Conservation (phyloP, 768 basidiomycete species). For the Tulasnella sp. region DNA sequence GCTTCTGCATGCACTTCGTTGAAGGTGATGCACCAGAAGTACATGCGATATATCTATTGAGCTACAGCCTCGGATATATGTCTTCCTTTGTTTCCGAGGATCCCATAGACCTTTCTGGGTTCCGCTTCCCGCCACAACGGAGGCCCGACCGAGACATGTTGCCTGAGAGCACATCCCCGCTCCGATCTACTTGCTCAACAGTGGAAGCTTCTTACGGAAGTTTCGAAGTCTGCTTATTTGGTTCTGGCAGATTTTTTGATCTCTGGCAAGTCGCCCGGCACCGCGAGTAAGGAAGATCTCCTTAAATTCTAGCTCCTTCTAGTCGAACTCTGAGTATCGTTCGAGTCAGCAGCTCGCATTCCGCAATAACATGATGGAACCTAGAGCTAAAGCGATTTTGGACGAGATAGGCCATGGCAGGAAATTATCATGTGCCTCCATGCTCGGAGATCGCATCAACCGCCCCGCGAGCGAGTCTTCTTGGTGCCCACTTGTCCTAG, state of each 20-base stretch:
- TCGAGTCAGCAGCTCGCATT: not conserved
- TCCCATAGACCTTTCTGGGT: not conserved
- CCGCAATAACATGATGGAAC: not conserved
- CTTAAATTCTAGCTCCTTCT: not conserved
- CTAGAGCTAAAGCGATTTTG: not conserved
- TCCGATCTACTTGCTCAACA: not conserved
- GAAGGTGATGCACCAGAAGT: not conserved
- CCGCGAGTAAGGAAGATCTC: not conserved
- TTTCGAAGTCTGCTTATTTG: not conserved
- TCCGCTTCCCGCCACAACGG: not conserved
- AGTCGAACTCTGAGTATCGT: not conserved
- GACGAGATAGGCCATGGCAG: not conserved
- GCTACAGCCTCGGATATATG: not conserved
- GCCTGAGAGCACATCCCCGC: not conserved
- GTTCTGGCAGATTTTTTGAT: not conserved
- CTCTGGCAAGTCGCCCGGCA: not conserved
- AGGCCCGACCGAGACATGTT: not conserved
- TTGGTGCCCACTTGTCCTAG: not conserved
- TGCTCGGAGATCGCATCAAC: not conserved
- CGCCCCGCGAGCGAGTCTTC: not conserved
- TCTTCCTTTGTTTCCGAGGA: not conserved
- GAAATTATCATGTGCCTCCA: not conserved
- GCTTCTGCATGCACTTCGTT: not conserved
- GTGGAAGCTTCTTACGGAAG: not conserved
- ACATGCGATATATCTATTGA: not conserved